These are phyloP conservation scores for Sechiopsis laciniata DNA, from an alignment of 306 rosid genomes.

Conservation along the genomic window DNA sequence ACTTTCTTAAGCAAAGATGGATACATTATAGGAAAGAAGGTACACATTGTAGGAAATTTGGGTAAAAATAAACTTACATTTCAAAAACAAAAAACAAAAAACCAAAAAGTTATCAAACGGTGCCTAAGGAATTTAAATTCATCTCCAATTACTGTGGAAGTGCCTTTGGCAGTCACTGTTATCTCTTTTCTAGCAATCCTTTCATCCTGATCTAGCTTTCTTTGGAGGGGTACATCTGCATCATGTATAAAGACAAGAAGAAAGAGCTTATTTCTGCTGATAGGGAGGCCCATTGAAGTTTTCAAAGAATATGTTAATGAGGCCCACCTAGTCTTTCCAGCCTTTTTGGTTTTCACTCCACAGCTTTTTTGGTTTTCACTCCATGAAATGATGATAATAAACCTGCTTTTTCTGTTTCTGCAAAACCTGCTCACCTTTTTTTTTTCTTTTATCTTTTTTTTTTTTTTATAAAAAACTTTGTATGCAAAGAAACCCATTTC, in stretches of 20 bases:
- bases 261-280: background rate
- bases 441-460: too few species aligned
- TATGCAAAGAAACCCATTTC: background rate
- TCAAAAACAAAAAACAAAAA: too few species aligned
- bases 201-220: background rate
- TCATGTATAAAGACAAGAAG: background rate
- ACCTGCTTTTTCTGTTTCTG: background rate
- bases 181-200: background rate
- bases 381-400: background rate
- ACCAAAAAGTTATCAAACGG: too few species aligned
- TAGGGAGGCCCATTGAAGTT: background rate
- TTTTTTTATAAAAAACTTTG: background rate
- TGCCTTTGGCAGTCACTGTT: constrained; percentile 2
- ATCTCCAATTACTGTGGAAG: background rate
- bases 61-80: too few species aligned
- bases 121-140: background rate
- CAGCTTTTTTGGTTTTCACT: background rate
- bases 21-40: too few species aligned
- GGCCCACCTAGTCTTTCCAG: background rate
- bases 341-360: background rate
- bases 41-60: too few species aligned
- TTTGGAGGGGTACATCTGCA: background rate
- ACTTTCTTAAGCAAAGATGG: too few species aligned
- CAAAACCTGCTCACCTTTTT: background rate
- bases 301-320: background rate